Base-by-base conservation (phyloP, 257 asterid genomes). In the Petunia axillaris region DNA sequence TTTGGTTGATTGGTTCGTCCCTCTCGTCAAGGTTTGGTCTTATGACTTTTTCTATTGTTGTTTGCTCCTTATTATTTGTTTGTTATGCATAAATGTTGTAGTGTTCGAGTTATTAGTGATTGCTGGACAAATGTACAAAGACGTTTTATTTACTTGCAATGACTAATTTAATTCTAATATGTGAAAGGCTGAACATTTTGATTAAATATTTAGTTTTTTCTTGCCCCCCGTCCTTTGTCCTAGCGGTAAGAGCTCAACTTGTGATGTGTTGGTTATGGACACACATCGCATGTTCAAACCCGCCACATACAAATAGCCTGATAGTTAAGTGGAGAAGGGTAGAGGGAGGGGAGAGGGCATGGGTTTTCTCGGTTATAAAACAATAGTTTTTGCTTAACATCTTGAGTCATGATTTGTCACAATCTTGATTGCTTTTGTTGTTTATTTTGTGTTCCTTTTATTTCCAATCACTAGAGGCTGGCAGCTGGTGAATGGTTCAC, bases 401-500 rank as follows among this genome's bases (percentile, higher is more conserved):
- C 52, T 2, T 48, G 50, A n/a, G 53, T 62, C 1, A 1, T 36
- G 52, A 52, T 48, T 66, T 15, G 43, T 37, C 16, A 59, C 8
- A 55, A 41, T 16, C 8, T 37, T 50, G 54, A 35, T 59, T 77
- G 14, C 53, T 70, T 78, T 81, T 5, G 57, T 60, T 16, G 16
- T 44, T 77, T 38, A 64, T 67, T 79, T 64, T 5, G 43, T 10
- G 57, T 75, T 65, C 39, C 76, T 5, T 13, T 55, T 82, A 58
- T 55, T 43, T 48, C 55, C 59, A 40, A 81, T 79, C 52, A 50
- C 64, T 86, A 94, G 98, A 92, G 98, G 88, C 88, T 94, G 73
- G 96, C 98, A 70, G 96, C 98, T 81, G 98, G 98, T 37, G 98
- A 94, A 85, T 94, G 98, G 98, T 94, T 94, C 82, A 94, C 98